These are phyloP conservation scores for Gloeopeniophorella convolvens DNA, from an alignment of 768 basidiomycete genomes.

Conservation along the genomic window DNA sequence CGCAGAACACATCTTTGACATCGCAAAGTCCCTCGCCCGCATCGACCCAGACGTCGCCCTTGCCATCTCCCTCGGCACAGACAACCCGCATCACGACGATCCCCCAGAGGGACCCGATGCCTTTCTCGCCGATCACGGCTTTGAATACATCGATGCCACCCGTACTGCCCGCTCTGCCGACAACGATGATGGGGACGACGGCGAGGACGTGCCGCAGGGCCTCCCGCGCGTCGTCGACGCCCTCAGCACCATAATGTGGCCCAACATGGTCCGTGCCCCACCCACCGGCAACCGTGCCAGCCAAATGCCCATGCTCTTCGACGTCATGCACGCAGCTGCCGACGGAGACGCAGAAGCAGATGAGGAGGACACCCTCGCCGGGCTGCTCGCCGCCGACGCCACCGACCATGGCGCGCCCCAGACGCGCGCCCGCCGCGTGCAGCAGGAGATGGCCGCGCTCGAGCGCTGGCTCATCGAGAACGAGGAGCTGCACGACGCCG, in stretches of 20 bases:
- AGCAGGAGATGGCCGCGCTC: slow-evolving; percentile 51
- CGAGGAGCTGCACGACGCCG: slow-evolving; percentile 27
- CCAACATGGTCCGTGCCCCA: slow-evolving; percentile 54
- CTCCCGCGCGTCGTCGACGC: slow-evolving; percentile 71
- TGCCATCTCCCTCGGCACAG: slow-evolving; percentile 48
- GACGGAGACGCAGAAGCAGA: slow-evolving; percentile 22
- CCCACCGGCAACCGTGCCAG: slow-evolving; percentile 25
- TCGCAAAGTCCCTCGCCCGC: slow-evolving; percentile 42
- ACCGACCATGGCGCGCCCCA: slow-evolving; percentile 17
- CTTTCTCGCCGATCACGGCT: slow-evolving; percentile 61
- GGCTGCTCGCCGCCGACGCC: slow-evolving; percentile 27
- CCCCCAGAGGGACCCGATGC: slow-evolving; percentile 47
- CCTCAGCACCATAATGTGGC: slow-evolving; percentile 85
- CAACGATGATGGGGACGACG: background rate
- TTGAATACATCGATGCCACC: slow-evolving; percentile 68
- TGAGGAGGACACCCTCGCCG: slow-evolving; percentile 33
- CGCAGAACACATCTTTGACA: slow-evolving; percentile 44
- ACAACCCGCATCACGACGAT: slow-evolving; percentile 23
- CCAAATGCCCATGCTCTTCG: slow-evolving; percentile 26
- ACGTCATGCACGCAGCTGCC: slow-evolving; percentile 4
- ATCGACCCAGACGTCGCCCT: slow-evolving; percentile 67
- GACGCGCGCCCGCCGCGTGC: slow-evolving; percentile 27
- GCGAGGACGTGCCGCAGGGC: slow-evolving; percentile 27
- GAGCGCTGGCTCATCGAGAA: slow-evolving; percentile 58
- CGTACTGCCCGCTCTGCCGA: slow-evolving; percentile 8